A percentile compares a stretch with the other conserved stretches of the same genome.
phyloP scores from a whole-genome alignment of 176 grass and related monocot species.

The Lolium multiflorum region DNA sequence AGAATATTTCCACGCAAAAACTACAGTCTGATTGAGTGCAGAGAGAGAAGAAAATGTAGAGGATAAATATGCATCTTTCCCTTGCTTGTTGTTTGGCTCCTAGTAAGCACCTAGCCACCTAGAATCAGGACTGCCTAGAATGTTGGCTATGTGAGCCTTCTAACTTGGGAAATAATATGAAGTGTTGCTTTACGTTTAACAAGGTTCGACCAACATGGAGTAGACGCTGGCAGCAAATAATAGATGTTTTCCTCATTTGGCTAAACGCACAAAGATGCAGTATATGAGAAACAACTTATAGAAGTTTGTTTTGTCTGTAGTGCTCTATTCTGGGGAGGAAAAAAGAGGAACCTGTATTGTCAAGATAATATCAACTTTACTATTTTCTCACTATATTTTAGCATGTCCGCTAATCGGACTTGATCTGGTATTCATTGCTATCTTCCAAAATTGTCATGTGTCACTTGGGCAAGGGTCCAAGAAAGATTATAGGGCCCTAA shows the following conservation, averaged over 20 bases:
- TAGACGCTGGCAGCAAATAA: background rate
- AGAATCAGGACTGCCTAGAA: background rate
- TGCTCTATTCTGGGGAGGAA: background rate
- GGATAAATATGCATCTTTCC: slow-evolving; percentile 21
- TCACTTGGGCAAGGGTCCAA: background rate
- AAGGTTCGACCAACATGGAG: slow-evolving; percentile 17
- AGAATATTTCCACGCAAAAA: background rate
- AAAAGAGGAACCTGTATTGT: slow-evolving; percentile 1
- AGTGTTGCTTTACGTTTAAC: slow-evolving; percentile 7
- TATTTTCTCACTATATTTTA: background rate
- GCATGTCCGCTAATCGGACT: background rate
- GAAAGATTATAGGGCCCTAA: background rate
- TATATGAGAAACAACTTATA: background rate
- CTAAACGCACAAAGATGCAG: background rate
- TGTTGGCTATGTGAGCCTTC: background rate
- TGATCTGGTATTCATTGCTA: background rate
- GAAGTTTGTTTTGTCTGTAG: background rate
- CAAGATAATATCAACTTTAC: background rate
- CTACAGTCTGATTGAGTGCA: background rate
- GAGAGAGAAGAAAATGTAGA: slow-evolving; percentile 19
- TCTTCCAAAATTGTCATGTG: background rate
- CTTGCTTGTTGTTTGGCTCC: slow-evolving; percentile 29
- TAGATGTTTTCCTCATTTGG: slow-evolving; percentile 20
- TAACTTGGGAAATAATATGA: background rate
- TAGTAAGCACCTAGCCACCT: background rate